Evolutionary conservation across 2,329 filamentous ascomycete genomes (phyloP), one percentile per base, ranked within the genome.

Genomic region (Moelleriella libera): DNA sequence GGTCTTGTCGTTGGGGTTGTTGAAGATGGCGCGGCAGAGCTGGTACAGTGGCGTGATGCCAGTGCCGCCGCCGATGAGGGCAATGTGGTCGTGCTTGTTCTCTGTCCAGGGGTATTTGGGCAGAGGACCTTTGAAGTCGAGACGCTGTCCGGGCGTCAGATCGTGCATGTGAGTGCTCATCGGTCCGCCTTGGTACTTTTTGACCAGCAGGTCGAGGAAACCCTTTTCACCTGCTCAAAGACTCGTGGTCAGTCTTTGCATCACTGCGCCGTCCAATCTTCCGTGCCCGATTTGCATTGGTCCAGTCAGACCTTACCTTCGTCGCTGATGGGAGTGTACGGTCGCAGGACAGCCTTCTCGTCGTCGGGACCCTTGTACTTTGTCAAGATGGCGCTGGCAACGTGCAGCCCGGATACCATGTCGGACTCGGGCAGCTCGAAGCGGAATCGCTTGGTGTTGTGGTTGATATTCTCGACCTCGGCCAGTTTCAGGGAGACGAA

Each of bases 21-120:
- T 87, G 81, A 97, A 94, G 70, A 98, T 95, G 61, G 82, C 77
- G 52, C 87, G 87, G 54, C 80, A 74, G 43, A 98, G 81, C 74
- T 98, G 92, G 75, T 86, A 97, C 90, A 97, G 96, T 56, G 92
- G 92, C 9, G 92, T 92, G 66, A 98, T 94, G 51, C 92, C 92
- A 6, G 92, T 96, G 54, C 92, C 92, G 58, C 92, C 92, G n/a
- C 90, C 88, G 53, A 98, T 78, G 54, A 90, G 74, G 40, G 79
- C 83, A 58, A 94, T 80, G 72, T 97, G 88, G 51, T 86, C 72
- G 72, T 96, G 89, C 78, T 95, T 96, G 78, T 97, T 97, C 56
- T 82, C 61, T 47, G 78, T 63, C 89, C 89, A 97, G 32, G 79
- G 68, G 68, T 96, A 97, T 70, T 98, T 98, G 59, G 88, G 86